These are phyloP conservation scores for Puccinia polysora DNA, from an alignment of 1,284 basidiomycete genomes.

Conservation along the genomic window DNA sequence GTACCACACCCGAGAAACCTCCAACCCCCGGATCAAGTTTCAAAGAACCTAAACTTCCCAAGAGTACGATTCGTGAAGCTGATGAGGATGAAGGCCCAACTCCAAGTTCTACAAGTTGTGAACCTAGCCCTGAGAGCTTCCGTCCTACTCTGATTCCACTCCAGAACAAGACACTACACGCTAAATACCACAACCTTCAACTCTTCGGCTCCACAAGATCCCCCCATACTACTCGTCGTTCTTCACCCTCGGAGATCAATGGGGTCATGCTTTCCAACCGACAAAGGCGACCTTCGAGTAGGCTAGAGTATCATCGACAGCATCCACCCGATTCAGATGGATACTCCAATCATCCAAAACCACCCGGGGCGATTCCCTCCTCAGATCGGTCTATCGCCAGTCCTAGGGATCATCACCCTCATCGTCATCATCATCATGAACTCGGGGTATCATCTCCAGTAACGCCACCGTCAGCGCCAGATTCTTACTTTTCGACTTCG, in stretches of 20 bases:
- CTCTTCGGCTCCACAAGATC: conserved; percentile 1
- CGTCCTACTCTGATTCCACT: background rate
- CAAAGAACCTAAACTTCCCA: conserved; percentile 7
- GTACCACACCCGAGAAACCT: background rate
- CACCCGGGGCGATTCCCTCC: background rate
- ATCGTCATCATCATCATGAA: too few relatives aligned
- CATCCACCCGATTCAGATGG: background rate
- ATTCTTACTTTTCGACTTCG: too few relatives aligned
- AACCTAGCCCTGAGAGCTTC: background rate
- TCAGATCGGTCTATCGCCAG: background rate
- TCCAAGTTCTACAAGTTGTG: conserved; percentile 8
- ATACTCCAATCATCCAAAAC: conserved; percentile 4
- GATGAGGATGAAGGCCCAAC: conserved; percentile 28
- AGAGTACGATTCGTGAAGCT: conserved; percentile 26
- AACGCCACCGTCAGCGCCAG: too few relatives aligned
- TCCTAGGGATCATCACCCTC: too few relatives aligned
- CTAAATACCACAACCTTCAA: conserved; percentile 9
- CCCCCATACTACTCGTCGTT: background rate
- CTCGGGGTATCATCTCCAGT: too few relatives aligned
- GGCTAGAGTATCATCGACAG: background rate
- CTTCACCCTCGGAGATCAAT: background rate
- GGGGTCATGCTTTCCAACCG: background rate
- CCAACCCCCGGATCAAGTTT: background rate
- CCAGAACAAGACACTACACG: background rate
- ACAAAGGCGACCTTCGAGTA: background rate